A percentile compares a stretch with the other conserved stretches of the same genome.
phyloP scores from a whole-genome alignment of 2,329 filamentous ascomycete species.

The Aureobasidium pullulans region DNA sequence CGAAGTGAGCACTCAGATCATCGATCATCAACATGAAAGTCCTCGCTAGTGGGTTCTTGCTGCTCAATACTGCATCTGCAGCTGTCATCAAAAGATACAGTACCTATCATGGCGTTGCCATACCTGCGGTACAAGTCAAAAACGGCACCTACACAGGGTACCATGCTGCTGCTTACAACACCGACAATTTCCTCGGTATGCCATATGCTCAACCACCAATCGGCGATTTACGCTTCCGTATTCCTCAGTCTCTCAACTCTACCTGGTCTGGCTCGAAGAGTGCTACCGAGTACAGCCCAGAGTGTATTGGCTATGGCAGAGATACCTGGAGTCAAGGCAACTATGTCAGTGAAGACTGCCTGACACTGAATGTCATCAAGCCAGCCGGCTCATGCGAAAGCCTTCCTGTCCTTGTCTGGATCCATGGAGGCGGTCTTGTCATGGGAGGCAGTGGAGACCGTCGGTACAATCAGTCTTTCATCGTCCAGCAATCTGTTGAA shows the following conservation, averaged over 20 bases:
- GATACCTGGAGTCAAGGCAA: constrained; percentile 22
- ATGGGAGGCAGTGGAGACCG: constrained; percentile 21
- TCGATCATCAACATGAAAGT: constrained; percentile 1
- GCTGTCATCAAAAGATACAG: not conserved
- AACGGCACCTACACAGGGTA: constrained; percentile 45
- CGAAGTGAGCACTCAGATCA: not conserved
- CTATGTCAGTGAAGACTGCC: constrained; percentile 21
- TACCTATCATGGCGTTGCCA: not conserved
- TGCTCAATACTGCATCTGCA: not conserved
- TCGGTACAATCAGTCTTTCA: constrained; percentile 24
- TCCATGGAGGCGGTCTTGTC: constrained; percentile 22
- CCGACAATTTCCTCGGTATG: constrained; percentile 49
- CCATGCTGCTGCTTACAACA: constrained; percentile 34
- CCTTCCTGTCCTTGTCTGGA: constrained; percentile 21
- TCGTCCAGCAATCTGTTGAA: constrained; percentile 22
- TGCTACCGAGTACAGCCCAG: constrained; percentile 39
- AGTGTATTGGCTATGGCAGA: constrained; percentile 45
- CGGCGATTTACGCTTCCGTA: constrained; percentile 46
- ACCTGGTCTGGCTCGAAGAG: constrained; percentile 36
- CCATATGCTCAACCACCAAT: constrained; percentile 51
- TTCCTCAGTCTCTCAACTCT: constrained; percentile 43
- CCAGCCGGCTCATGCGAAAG: constrained; percentile 13
- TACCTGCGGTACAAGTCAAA: constrained; percentile 28
- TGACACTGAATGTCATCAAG: constrained; percentile 22
- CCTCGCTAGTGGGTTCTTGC: not conserved